Evolutionary conservation across 139 green algal genomes (phyloP).

Genomic region (Chlorella sp.): DNA sequence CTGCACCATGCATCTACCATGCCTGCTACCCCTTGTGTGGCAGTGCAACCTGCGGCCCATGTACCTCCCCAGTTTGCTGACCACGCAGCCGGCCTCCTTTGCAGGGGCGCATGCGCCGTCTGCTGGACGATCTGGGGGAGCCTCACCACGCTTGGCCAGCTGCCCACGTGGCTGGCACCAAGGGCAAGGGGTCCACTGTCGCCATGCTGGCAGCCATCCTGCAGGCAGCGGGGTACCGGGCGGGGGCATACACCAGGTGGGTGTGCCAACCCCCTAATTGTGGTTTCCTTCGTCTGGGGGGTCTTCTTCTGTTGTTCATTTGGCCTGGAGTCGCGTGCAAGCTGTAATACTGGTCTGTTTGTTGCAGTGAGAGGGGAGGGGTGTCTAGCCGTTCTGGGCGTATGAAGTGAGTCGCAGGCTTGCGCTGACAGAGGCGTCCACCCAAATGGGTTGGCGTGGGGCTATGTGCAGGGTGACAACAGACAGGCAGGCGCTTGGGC

Average conservation of each 20-base stretch:
- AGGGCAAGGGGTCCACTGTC: constrained; percentile 89
- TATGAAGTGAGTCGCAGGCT: too few species aligned
- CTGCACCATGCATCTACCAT: background rate
- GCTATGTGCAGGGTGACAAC: background rate
- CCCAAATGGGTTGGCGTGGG: background rate
- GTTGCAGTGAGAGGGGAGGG: too few species aligned
- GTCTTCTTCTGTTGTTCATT: too few species aligned
- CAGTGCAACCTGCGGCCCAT: background rate
- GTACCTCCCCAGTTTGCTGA: too few species aligned
- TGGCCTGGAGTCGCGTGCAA: too few species aligned
- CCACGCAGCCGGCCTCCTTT: background rate
- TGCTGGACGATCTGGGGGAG: constrained; percentile 70
- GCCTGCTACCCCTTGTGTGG: too few species aligned
- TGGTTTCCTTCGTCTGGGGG: too few species aligned
- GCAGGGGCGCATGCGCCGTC: constrained; percentile 67
- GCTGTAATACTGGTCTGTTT: too few species aligned
- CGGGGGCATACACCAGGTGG: constrained; percentile 82
- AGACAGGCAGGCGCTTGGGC: background rate
- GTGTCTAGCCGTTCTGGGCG: too few species aligned
- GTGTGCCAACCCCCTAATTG: background rate
- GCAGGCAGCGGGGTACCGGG: constrained; percentile 59
- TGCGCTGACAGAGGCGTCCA: too few species aligned
- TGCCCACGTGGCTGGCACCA: constrained; percentile 89
- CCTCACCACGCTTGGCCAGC: constrained; percentile 63
- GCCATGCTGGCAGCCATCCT: constrained; percentile 75